Percentiles rank a stretch among this genome's conserved stretches.
These are phyloP conservation scores for Dunaliella primolecta DNA, from an alignment of 139 green algal species.

Conservation along the genomic window DNA sequence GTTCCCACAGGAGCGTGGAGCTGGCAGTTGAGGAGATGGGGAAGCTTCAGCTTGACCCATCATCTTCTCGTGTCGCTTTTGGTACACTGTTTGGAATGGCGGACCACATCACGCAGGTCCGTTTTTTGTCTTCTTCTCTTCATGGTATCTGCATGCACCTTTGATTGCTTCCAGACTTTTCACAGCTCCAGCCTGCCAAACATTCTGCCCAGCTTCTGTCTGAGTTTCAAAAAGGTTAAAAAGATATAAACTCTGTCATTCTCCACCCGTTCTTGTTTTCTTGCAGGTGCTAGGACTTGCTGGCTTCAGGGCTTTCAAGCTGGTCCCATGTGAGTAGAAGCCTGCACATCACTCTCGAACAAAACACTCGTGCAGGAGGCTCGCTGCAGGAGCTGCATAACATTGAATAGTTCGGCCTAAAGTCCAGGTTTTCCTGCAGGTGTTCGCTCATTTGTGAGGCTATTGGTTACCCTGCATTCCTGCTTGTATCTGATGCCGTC, in stretches of 20 bases:
- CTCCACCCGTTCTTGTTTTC: not conserved
- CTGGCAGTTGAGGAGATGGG: conserved; percentile 58
- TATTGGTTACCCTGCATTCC: not conserved
- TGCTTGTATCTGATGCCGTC: too few relatives aligned
- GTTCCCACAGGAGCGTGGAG: conserved; percentile 69
- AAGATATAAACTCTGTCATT: not conserved
- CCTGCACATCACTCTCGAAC: too few relatives aligned
- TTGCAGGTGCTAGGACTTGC: not conserved
- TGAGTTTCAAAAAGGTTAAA: not conserved
- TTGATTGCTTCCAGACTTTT: not conserved
- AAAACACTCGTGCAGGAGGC: too few relatives aligned
- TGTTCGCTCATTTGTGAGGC: too few relatives aligned
- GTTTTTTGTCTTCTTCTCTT: not conserved
- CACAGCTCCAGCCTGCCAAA: not conserved
- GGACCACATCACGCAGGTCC: conserved; percentile 74
- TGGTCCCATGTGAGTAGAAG: not conserved
- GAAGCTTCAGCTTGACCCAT: conserved; percentile 48
- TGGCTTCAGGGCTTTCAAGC: not conserved
- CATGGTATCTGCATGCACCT: not conserved
- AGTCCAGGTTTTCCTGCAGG: too few relatives aligned
- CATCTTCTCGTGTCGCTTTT: conserved; percentile 70
- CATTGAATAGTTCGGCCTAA: too few relatives aligned
- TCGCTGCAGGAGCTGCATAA: too few relatives aligned
- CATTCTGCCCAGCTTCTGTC: not conserved
- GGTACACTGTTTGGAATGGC: conserved; percentile 88